phyloP scores from a whole-genome alignment of 441 rosid genomes.

The Viola pubescens region DNA sequence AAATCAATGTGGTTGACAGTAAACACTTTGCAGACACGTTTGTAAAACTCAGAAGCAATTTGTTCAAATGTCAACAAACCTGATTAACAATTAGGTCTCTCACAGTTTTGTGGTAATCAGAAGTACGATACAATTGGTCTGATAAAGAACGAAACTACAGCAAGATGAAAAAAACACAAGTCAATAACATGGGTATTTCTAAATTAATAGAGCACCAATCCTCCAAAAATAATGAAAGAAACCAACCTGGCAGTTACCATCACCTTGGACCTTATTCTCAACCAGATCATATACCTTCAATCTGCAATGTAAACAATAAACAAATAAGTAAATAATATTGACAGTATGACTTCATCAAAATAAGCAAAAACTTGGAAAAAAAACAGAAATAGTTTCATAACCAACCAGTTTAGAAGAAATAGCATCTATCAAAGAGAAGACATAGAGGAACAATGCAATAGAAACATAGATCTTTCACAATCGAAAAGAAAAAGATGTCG shows the following conservation, averaged over 20 bases:
- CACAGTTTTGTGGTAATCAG: constrained; percentile 66
- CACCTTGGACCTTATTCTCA: constrained; percentile 82
- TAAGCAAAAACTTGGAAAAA: not conserved
- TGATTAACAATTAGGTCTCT: constrained; percentile 65
- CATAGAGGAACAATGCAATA: too few species aligned
- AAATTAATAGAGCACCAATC: too few species aligned
- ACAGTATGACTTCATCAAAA: not conserved
- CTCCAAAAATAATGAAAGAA: not conserved
- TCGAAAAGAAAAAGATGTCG: too few species aligned
- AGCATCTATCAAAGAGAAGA: too few species aligned
- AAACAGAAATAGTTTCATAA: too few species aligned
- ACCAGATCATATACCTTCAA: constrained; percentile 61
- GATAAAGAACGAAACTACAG: constrained; percentile 83
- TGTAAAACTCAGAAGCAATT: not conserved
- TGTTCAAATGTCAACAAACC: constrained; percentile 31
- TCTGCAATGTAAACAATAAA: constrained; percentile 23
- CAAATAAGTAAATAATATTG: not conserved
- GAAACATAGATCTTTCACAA: too few species aligned
- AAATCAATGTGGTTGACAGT: constrained; percentile 12
- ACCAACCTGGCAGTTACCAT: constrained; percentile 94
- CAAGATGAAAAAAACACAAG: constrained; percentile 22
- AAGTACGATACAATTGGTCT: constrained; percentile 81
- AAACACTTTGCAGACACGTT: not conserved
- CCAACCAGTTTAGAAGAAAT: too few species aligned
- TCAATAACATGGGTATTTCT: not conserved